Percentiles rank a stretch among this genome's conserved stretches.
Evolutionary conservation across 768 basidiomycete genomes (phyloP).

Genomic region (Podaxis sp.): DNA sequence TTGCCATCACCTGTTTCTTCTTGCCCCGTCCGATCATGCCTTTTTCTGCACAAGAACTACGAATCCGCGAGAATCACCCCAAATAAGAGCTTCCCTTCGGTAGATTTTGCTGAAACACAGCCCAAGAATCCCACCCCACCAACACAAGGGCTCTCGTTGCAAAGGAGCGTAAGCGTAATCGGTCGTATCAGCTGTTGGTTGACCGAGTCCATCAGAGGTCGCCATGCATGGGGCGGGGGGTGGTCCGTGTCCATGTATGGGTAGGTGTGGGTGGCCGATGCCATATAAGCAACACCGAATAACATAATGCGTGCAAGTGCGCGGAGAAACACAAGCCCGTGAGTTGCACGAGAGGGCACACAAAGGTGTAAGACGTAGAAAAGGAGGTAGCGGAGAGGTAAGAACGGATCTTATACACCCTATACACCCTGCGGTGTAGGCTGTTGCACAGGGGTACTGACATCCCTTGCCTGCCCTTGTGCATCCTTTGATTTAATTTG

Average conservation of each 20-base stretch:
- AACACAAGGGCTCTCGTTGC: background rate
- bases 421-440: constrained; percentile 74
- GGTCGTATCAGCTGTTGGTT: background rate
- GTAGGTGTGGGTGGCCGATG: background rate
- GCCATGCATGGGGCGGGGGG: background rate
- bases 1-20: background rate
- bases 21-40: background rate
- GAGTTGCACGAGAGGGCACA: background rate
- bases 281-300: background rate
- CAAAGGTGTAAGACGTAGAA: background rate
- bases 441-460: constrained; percentile 55
- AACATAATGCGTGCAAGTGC: background rate
- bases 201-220: background rate
- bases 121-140: background rate
- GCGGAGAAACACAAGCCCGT: background rate
- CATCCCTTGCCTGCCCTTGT: constrained; percentile 59
- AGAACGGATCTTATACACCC: constrained; percentile 38
- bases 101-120: background rate
- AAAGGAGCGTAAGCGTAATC: background rate
- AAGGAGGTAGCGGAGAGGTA: background rate
- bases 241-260: background rate
- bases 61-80: background rate
- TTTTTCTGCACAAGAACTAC: background rate
- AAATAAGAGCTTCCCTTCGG: background rate
- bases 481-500: constrained; percentile 39